Conservation (phyloP, 345 rosid species). For the Gossypium anomalum region DNA sequence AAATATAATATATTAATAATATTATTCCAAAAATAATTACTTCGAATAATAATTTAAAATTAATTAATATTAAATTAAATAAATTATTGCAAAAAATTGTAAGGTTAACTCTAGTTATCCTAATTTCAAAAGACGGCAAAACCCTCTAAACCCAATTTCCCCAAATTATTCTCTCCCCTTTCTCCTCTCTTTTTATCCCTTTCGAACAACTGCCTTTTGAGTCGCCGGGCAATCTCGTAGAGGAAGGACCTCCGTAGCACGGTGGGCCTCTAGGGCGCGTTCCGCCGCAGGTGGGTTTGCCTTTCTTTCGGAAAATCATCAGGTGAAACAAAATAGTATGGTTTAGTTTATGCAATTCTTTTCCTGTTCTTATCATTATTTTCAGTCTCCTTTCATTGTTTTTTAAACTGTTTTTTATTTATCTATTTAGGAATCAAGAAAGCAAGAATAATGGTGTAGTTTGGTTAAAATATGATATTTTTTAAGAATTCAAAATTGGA, state of each 20-base stretch:
- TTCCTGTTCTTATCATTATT: not conserved
- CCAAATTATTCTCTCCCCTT: not conserved
- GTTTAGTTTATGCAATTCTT: not conserved
- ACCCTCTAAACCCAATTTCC: not conserved
- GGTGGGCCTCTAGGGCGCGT: not conserved
- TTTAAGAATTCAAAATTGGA: too few relatives aligned
- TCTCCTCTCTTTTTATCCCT: not conserved
- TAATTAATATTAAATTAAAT: too few relatives aligned
- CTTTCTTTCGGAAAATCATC: not conserved
- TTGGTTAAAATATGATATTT: too few relatives aligned
- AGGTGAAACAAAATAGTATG: not conserved
- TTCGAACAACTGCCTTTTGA: not conserved
- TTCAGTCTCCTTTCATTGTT: not conserved
- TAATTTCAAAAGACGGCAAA: too few relatives aligned
- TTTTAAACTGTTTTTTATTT: too few relatives aligned
- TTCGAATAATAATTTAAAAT: too few relatives aligned
- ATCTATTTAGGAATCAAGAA: too few relatives aligned
- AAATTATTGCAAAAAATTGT: too few relatives aligned
- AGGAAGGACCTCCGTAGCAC: not conserved
- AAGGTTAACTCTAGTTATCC: too few relatives aligned
- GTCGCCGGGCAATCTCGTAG: not conserved
- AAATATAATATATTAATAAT: too few relatives aligned
- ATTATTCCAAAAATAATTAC: too few relatives aligned
- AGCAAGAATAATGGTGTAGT: too few relatives aligned
- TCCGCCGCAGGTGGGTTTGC: not conserved